Evolutionary conservation across 495 filamentous ascomycete species (phyloP).

Genomic region (Aspergillus ellipticus): DNA sequence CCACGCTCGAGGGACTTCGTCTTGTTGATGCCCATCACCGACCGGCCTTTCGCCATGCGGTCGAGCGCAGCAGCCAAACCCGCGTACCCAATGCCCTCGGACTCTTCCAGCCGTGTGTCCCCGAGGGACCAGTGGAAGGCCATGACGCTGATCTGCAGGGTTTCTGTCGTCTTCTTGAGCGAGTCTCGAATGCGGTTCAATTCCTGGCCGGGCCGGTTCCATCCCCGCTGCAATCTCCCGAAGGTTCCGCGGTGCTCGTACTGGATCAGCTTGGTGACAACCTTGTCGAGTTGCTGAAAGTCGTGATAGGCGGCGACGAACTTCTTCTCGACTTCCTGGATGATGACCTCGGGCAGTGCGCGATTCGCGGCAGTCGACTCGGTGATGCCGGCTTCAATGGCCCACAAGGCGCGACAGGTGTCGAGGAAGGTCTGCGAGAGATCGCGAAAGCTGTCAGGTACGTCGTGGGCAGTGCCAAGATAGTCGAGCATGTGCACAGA

Average conservation of each 20-base stretch:
- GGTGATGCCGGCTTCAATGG: constrained; percentile 47
- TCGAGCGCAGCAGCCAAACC: constrained; percentile 24
- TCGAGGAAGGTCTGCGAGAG: constrained; percentile 50
- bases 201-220: constrained; percentile 30
- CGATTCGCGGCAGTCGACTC: constrained; percentile 34
- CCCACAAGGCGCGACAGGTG: constrained; percentile 47
- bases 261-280: constrained; percentile 44
- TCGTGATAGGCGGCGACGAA: constrained; percentile 41
- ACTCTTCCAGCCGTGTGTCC: constrained; percentile 17
- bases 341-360: constrained; percentile 42
- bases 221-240: constrained; percentile 47
- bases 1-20: constrained; percentile 8
- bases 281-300: constrained; percentile 48
- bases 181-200: constrained; percentile 23
- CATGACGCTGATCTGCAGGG: constrained; percentile 23
- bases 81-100: constrained; percentile 23
- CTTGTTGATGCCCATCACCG: constrained; percentile 21
- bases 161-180: constrained; percentile 18
- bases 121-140: constrained; percentile 25
- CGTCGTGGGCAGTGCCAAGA: constrained; percentile 43
- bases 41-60: constrained; percentile 23
- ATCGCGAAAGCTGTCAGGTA: constrained; percentile 42
- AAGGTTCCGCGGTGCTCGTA: constrained; percentile 46
- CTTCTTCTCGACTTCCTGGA: constrained; percentile 48
- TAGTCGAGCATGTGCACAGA: constrained; percentile 55